Base-by-base conservation (phyloP, 1,284 basidiomycete species). In the Tylopilus sp. region DNA sequence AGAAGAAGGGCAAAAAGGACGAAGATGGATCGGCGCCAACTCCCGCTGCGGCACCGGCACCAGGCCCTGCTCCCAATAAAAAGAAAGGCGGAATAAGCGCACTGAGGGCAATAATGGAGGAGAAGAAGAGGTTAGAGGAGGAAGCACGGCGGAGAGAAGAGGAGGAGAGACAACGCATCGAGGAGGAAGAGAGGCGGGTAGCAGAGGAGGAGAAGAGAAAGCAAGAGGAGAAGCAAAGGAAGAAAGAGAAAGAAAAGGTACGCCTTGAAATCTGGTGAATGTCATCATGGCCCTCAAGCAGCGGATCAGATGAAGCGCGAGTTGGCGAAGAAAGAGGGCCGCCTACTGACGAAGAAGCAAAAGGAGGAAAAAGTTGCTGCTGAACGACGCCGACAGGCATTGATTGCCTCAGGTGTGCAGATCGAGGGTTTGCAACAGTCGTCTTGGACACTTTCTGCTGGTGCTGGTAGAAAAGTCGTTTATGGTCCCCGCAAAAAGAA, bases 291-390 rank as follows among this genome's bases (percentile, higher is more conserved):
- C 40, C 39, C 52, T 62, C 26, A 47, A 41, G 21, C n/a, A 19
- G 26, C 46, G 30, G 41, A 48, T 50, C 55, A 92, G 90, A 84
- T 81, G 37, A 94, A 94, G 70, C 81, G 80, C 44, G 92, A 94
- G 60, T 64, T 86, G 39, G 84, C 89, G 19, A 91, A 89, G 76
- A 94, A 93, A 66, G 93, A 97, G 70, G 94, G 94, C 29, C 82
- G 88, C 47, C 73, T 93, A 28, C 77, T 97, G 40, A 97, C 94
- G 6, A 92, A 94, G 66, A 97, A 97, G 71, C 95, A 99, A 69
- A 97, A 95, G 72, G 90, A 92, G 61, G 95, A 98, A 67, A 87
- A 82, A 59, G 89, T 89, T 15, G 89, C 87, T 52, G 95, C 94
- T 8, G 95, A 98, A 68, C 82, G 92, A 31, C 84, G 95, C 49